Evolutionary conservation across 352 stramenopile genomes (phyloP).

Genomic region (Phytophthora foliorum): DNA sequence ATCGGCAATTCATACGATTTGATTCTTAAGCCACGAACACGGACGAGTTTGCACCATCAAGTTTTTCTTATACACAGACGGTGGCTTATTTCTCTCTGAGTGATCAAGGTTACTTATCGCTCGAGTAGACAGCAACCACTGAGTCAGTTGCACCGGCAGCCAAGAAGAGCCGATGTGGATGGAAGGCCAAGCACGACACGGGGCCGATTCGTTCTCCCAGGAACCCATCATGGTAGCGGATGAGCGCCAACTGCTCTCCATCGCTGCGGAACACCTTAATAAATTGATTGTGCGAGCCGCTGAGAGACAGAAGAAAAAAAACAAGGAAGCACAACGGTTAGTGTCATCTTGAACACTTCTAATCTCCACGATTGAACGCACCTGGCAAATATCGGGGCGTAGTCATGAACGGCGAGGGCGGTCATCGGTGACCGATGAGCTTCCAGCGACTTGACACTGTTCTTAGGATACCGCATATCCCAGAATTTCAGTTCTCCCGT

Average conservation of each 20-base stretch:
- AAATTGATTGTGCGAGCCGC: conserved; percentile 98
- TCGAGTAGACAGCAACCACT: conserved; percentile 95
- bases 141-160: conserved; percentile 96
- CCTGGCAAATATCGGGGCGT: conserved; percentile 96
- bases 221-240: conserved; percentile 97
- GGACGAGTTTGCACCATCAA: conserved; percentile 14
- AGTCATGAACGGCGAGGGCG: conserved; percentile 95
- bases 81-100: neutral
- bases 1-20: conserved; percentile 19
- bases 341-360: neutral
- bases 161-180: conserved; percentile 96
- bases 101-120: conserved; percentile 67
- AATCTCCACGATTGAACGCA: conserved; percentile 27
- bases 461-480: conserved; percentile 94
- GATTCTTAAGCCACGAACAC: conserved; percentile 22
- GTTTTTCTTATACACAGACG: neutral
- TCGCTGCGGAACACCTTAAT: conserved; percentile 98
- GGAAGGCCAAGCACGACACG: conserved; percentile 97
- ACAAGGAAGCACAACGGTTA: conserved; percentile 7
- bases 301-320: conserved; percentile 35
- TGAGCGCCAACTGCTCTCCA: conserved; percentile 84
- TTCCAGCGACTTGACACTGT: conserved; percentile 89
- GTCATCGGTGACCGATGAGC: conserved; percentile 96
- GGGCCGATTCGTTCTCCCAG: conserved; percentile 97
- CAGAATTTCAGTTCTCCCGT: conserved; percentile 97